A percentile compares a stretch with the other conserved stretches of the same genome.
Conservation (phyloP, 257 asterid species). For the Solanum corneliomulleri region DNA sequence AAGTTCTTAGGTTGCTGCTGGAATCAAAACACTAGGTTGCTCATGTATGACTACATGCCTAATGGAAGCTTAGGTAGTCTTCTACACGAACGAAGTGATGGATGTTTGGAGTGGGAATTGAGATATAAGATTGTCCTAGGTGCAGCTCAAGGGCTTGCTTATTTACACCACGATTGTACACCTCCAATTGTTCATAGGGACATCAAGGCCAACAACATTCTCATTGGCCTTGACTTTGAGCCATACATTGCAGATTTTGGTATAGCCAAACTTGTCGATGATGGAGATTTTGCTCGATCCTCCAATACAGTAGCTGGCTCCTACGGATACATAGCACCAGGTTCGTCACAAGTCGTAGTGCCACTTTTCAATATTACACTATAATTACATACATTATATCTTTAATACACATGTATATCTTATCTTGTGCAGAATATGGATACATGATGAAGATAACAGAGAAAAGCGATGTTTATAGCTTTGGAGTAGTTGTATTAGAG, state of each 20-base stretch:
- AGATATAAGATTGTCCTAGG: conserved; percentile 63
- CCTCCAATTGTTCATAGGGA: conserved; percentile 84
- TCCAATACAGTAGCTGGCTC: conserved; percentile 80
- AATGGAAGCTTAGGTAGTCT: conserved; percentile 79
- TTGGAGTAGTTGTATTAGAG: conserved; percentile 76
- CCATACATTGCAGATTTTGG: conserved; percentile 90
- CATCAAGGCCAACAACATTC: conserved; percentile 80
- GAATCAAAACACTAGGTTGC: conserved; percentile 61
- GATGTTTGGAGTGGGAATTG: conserved; percentile 75
- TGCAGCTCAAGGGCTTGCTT: conserved; percentile 75
- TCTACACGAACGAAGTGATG: conserved; percentile 49
- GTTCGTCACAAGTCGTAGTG: conserved; percentile 18
- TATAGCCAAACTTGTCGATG: conserved; percentile 62
- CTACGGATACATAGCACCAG: conserved; percentile 88
- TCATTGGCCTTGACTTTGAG: conserved; percentile 71
- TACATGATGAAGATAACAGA: conserved; percentile 74
- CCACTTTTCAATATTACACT: background rate
- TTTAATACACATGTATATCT: background rate
- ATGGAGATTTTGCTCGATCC: conserved; percentile 52
- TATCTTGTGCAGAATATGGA: conserved; percentile 54
- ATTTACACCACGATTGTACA: conserved; percentile 75
- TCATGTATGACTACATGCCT: conserved; percentile 86
- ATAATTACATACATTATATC: background rate
- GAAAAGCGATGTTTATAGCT: conserved; percentile 79
- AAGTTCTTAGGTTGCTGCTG: conserved; percentile 84